phyloP scores from a whole-genome alignment of 345 rosid genomes.

The Arabidopsis suecica region DNA sequence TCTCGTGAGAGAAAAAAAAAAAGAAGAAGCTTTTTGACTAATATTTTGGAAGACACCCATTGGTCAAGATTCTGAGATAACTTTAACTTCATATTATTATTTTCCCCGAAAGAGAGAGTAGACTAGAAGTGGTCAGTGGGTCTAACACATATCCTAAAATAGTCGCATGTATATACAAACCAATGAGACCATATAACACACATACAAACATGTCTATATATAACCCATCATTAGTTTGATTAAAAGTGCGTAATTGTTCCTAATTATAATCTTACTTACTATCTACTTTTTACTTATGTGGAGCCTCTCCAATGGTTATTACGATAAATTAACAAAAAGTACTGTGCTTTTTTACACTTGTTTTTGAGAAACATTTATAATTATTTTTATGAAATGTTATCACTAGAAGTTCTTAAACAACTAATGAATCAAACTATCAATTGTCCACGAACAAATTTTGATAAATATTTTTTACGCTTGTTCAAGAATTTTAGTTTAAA shows the following conservation, averaged over 20 bases:
- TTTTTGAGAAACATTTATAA: neutral
- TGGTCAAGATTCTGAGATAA: conserved; percentile 37
- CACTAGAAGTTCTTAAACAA: neutral
- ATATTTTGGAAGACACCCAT: conserved; percentile 12
- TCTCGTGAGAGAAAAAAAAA: conserved; percentile 4
- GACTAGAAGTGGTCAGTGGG: conserved; percentile 33
- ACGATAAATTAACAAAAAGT: neutral
- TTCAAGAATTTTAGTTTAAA: neutral
- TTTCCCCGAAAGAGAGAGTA: conserved; percentile 28
- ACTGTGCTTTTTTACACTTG: neutral
- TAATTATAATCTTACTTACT: conserved; percentile 30
- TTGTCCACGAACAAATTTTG: neutral
- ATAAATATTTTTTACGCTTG: neutral
- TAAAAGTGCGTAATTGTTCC: conserved; percentile 40
- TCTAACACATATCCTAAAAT: conserved; percentile 21
- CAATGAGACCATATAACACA: conserved; percentile 1
- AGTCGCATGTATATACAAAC: conserved; percentile 19
- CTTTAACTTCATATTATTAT: conserved; percentile 20
- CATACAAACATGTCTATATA: conserved; percentile 8
- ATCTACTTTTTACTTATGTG: conserved; percentile 37
- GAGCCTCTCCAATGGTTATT: conserved; percentile 30
- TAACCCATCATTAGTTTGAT: conserved; percentile 30
- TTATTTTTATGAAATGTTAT: no score
- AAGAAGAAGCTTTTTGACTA: neutral
- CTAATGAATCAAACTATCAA: neutral